Evolutionary conservation across 2,329 filamentous ascomycete species (phyloP), one percentile per base, ranked within the genome.

Genomic region (Aspergillus awamori): DNA sequence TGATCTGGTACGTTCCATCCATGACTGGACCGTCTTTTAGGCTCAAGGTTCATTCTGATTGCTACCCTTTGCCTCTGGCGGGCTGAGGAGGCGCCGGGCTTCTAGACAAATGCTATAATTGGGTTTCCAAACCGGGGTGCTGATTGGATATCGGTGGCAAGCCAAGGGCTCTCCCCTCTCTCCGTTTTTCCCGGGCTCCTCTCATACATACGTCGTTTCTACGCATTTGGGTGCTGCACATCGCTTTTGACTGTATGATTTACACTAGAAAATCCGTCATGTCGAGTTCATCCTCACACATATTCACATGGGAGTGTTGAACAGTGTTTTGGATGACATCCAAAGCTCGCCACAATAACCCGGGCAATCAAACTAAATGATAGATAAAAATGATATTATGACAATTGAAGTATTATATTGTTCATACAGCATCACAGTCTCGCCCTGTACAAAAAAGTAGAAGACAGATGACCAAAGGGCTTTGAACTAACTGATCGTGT

Each of bases 321-420:
- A 11, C 4, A 24, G 10, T 13, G 20, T 45, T 22, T 2, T 45
- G n/a, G 20, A 45, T 20, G 41, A 24, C 52, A 41, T 24, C n/a
- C 5, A 6, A 24, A 20, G 17, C 22, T 53, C 39, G 52, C 52
- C 36, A 53, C 52, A 11, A 22, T 13, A 15, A 24, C 26, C 22
- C 20, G 36, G 41, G 26, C n/a, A 10, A 30, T 24, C 39, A 8
- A 17, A n/a, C 11, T 45, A 33, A 5, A 7, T 36, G 22, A 33
- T 8, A 30, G 28, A 30, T 30, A 30, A 56, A 24, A 11, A 13
- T 33, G 17, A 56, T 45, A 56, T 56, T 56, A 56, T 56, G 53
- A 39, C 33, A 56, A 20, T 24, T 36, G 39, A 45, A 39, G 24
- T 56, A 56, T 56, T 56, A 47, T 28, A 36, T 10, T 56, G 45